A percentile compares a stretch with the other conserved stretches of the same genome.
Evolutionary conservation across 23 red algal species (phyloP).

Genomic region (Cyanidiococcus yangmingshanensis): DNA sequence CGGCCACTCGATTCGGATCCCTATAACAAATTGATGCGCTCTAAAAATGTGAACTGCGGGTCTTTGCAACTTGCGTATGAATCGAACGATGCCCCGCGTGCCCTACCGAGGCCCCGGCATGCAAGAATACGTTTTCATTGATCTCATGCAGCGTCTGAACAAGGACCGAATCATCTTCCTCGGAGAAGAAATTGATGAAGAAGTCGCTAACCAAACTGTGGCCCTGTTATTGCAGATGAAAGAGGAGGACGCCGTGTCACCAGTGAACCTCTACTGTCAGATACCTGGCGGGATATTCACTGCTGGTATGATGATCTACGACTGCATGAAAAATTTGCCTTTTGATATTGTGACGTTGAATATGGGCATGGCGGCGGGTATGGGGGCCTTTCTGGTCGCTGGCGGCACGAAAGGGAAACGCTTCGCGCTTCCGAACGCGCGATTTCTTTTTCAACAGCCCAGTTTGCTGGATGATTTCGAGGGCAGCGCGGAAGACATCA

Average conservation of each 20-base stretch:
- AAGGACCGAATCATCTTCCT: constrained; percentile 92
- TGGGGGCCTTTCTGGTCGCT: constrained; percentile 75
- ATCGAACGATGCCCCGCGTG: constrained; percentile 72
- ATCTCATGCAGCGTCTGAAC: constrained; percentile 92
- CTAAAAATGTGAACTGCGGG: neutral
- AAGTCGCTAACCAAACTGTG: constrained; percentile 89
- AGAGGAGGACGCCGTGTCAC: constrained; percentile 65
- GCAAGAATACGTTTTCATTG: constrained; percentile 90
- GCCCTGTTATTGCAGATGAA: constrained; percentile 79
- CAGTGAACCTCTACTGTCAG: constrained; percentile 82
- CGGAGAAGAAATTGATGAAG: constrained; percentile 91
- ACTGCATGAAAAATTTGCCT: constrained; percentile 78
- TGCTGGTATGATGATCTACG: constrained; percentile 75
- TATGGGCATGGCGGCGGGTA: constrained; percentile 84
- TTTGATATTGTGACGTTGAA: constrained; percentile 89
- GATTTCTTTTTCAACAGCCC: constrained; percentile 85
- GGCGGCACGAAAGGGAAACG: constrained; percentile 86
- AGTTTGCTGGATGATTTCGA: constrained; percentile 48
- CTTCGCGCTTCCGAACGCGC: constrained; percentile 75
- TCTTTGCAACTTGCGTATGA: constrained; percentile 29
- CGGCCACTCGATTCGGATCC: too few species aligned
- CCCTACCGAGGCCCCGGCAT: constrained; percentile 91
- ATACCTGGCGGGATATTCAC: constrained; percentile 64
- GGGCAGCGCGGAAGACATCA: constrained; percentile 69
- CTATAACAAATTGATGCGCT: too few species aligned